Evolutionary conservation across 208 protist genomes (phyloP).

Genomic region (Acanthamoeba polyphaga): DNA sequence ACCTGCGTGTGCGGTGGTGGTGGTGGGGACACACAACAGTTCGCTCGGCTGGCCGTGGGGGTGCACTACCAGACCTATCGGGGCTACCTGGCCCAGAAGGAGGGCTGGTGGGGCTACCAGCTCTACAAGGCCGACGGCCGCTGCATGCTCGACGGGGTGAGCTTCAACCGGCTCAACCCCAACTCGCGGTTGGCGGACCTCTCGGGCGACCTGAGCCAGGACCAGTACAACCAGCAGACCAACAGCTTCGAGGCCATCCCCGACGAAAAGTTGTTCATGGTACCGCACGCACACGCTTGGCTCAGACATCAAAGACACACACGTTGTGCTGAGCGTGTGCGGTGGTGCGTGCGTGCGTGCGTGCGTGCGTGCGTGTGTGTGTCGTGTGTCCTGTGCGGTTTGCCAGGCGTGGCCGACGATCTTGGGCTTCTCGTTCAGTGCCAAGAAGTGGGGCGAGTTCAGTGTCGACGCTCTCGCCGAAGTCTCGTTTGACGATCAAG

Average conservation of each 20-base stretch:
- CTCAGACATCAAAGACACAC: no score
- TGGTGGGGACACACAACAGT: background rate
- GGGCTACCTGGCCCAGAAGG: background rate
- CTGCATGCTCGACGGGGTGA: slow-evolving; percentile 20
- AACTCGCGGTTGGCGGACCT: background rate
- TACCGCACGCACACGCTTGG: background rate
- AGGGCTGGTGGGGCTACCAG: background rate
- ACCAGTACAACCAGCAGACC: slow-evolving; percentile 37
- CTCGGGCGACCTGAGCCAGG: background rate
- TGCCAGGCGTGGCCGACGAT: slow-evolving; percentile 10
- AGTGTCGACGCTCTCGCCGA: background rate
- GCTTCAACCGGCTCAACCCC: slow-evolving; percentile 59
- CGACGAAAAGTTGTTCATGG: background rate
- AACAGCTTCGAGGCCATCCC: slow-evolving; percentile 34
- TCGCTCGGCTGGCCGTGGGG: background rate
- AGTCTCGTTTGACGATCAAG: background rate
- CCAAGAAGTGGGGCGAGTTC: slow-evolving; percentile 53
- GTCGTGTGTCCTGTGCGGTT: no score
- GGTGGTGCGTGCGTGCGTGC: no score
- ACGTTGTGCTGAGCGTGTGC: no score
- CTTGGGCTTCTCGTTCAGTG: background rate
- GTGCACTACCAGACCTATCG: background rate
- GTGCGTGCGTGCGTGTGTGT: no score
- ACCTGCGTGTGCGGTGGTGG: no score
- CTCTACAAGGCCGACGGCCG: slow-evolving; percentile 42